Base-by-base conservation (phyloP, 345 rosid species). In the Luvunga scandens region DNA sequence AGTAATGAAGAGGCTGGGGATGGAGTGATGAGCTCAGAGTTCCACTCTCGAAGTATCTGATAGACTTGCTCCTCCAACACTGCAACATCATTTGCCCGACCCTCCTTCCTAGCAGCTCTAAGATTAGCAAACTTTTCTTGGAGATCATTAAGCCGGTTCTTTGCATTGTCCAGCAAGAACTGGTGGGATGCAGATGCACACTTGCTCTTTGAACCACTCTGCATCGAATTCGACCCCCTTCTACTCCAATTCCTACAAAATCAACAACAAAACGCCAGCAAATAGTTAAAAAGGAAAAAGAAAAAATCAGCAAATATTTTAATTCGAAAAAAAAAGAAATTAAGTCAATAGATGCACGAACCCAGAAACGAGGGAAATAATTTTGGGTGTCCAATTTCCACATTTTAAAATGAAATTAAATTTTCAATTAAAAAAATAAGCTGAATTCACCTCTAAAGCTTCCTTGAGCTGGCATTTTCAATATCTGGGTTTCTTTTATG, bases 31-130 rank as follows among this genome's bases (percentile, higher is more conserved):
- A 94, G 91, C 82, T 94, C 97, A 56, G 90, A 86, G 82, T 87
- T 88, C 93, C 93, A 93, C 69, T 92, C 97, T 10, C 84, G 86
- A 9, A 92, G 89, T 62, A 84, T 83, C 82, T 85, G 90, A 79
- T 84, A 81, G 76, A 92, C 90, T 73, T 94, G 94, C 60, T 91
- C 97, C 82, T 87, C 94, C 71, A 94, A 72, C 55, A 88, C 72
- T 2, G 83, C 85, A 73, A 86, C 86, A 75, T 94, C 93, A 68
- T 72, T 69, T 12, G 77, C 68, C 34, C 88, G 83, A 45, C 90
- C 89, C 78, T 90, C 94, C 72, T 80, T 91, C 71, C 91, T 85
- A 0, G 98, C 94, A 72, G 89, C 80, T 64, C 89, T 91, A 78
- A 93, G 91, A 79, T 84, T 81, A 42, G 74, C 66, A 79, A 94